These are phyloP conservation scores for Heimioporus retisporus DNA, from an alignment of 1,284 basidiomycete genomes.

Conservation along the genomic window DNA sequence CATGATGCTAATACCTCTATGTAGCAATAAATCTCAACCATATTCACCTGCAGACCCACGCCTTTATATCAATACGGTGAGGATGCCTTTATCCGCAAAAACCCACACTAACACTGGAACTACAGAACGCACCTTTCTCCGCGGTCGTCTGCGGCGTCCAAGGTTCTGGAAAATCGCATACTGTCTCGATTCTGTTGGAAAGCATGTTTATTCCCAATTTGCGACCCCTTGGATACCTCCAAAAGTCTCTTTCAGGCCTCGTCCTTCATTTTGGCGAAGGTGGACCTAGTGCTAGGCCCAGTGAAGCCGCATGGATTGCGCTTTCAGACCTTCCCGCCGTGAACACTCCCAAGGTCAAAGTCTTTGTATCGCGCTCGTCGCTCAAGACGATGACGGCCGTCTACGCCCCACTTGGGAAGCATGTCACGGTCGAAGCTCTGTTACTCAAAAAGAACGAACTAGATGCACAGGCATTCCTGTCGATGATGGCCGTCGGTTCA, in stretches of 20 bases:
- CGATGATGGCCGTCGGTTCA: constrained; percentile 73
- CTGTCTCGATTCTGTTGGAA: constrained; percentile 71
- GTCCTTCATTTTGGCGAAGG: constrained; percentile 79
- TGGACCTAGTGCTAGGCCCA: constrained; percentile 63
- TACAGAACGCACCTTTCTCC: constrained; percentile 68
- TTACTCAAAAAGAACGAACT: constrained; percentile 69
- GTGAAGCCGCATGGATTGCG: constrained; percentile 73
- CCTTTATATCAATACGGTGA: constrained; percentile 71
- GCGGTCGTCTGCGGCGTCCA: constrained; percentile 71
- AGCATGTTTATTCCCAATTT: constrained; percentile 69
- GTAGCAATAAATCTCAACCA: constrained; percentile 44
- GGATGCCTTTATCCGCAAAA: constrained; percentile 15
- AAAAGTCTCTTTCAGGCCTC: constrained; percentile 67
- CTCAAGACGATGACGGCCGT: constrained; percentile 67
- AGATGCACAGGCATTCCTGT: constrained; percentile 72
- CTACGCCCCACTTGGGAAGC: constrained; percentile 61
- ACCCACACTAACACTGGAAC: constrained; percentile 7
- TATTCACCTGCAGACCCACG: constrained; percentile 53
- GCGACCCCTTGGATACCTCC: constrained; percentile 58
- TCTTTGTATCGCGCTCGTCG: constrained; percentile 73
- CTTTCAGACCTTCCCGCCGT: constrained; percentile 49
- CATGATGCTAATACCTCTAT: neutral
- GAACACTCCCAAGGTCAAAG: constrained; percentile 58
- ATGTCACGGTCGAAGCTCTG: constrained; percentile 65
- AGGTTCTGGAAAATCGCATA: constrained; percentile 80